Evolutionary conservation across 192 early-diverging fungal genomes (phyloP).

Genomic region (Chytriomyces sp.): DNA sequence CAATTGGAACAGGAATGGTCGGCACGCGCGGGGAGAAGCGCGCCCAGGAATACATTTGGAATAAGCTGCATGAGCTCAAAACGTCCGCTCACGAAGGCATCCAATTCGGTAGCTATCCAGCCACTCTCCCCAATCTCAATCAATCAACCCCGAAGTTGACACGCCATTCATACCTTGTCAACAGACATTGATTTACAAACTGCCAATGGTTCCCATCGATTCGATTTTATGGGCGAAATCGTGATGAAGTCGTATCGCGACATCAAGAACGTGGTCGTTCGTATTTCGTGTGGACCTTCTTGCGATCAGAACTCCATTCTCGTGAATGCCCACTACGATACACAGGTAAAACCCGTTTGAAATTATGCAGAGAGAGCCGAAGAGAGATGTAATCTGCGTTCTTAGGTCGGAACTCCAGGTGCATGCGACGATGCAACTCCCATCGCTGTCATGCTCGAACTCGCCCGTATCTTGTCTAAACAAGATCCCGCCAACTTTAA

Average conservation of each 20-base stretch:
- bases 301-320: slow-evolving; percentile 70
- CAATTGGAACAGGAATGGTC: slow-evolving; percentile 60
- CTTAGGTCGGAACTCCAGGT: slow-evolving; percentile 39
- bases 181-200: slow-evolving; percentile 64
- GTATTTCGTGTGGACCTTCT: slow-evolving; percentile 65
- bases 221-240: slow-evolving; percentile 69
- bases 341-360: too few species aligned
- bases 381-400: too few species aligned
- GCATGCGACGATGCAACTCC: slow-evolving; percentile 71
- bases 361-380: too few species aligned
- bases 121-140: background rate
- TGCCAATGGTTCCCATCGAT: slow-evolving; percentile 65
- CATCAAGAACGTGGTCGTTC: slow-evolving; percentile 72
- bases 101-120: background rate
- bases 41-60: slow-evolving; percentile 47
- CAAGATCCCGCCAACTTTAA: slow-evolving; percentile 17
- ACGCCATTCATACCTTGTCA: slow-evolving; percentile 12
- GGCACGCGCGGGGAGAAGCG: slow-evolving; percentile 55
- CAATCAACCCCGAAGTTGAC: background rate
- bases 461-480: slow-evolving; percentile 39
- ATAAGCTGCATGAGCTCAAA: slow-evolving; percentile 36
- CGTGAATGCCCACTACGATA: slow-evolving; percentile 73
- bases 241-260: slow-evolving; percentile 69
- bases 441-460: slow-evolving; percentile 73
- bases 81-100: slow-evolving; percentile 15